Conservation (phyloP, 2,329 filamentous ascomycete species). For the Ophiostoma novo-ulmi region DNA sequence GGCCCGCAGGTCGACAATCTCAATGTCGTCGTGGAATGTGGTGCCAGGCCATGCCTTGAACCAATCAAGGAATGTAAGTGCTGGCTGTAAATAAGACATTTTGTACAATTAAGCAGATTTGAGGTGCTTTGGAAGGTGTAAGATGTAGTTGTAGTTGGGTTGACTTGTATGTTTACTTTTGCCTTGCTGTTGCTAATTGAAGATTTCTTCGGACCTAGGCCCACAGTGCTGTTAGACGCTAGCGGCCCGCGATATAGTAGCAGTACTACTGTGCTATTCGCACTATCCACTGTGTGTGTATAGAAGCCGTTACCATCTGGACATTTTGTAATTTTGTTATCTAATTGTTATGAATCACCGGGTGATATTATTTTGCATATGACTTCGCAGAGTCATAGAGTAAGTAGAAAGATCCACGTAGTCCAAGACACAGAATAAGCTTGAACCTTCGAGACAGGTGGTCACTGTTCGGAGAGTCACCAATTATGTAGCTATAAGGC, state of each 20-base stretch:
- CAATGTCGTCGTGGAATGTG: slow-evolving; percentile 49
- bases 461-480: slow-evolving; percentile 11
- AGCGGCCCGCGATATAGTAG: neutral
- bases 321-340: neutral
- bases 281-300: neutral
- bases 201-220: slow-evolving; percentile 8
- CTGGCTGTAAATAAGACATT: slow-evolving; percentile 39
- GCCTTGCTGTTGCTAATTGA: neutral
- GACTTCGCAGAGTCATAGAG: neutral
- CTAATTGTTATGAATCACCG: neutral
- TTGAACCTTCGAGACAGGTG: neutral
- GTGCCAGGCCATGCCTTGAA: slow-evolving; percentile 49
- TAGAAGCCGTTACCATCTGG: neutral
- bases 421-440: neutral
- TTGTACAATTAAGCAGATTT: neutral
- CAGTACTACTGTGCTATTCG: neutral
- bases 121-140: neutral
- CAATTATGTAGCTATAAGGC: neutral
- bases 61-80: slow-evolving; percentile 48
- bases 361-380: neutral
- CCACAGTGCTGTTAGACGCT: slow-evolving; percentile 13
- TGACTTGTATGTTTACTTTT: slow-evolving; percentile 1
- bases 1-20: slow-evolving; percentile 49
- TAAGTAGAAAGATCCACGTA: neutral
- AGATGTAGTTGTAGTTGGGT: neutral